Percentiles rank a stretch among this genome's conserved stretches.
These are phyloP conservation scores for Hanseniaspora lachancei DNA, from an alignment of 805 yeast genomes.

Conservation along the genomic window DNA sequence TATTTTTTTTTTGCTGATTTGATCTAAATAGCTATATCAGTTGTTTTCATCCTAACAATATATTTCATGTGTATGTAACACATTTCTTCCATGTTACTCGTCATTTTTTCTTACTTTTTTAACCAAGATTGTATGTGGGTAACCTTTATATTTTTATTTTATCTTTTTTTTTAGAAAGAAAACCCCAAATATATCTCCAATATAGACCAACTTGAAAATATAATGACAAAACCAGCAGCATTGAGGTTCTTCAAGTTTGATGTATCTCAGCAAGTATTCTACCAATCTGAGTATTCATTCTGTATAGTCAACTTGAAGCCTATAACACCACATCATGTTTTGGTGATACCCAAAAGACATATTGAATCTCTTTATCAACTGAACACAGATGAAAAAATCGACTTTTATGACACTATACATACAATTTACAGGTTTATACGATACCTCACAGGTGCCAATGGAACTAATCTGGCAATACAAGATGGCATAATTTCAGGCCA, in stretches of 20 bases:
- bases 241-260: constrained; percentile 25
- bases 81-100: too few species aligned
- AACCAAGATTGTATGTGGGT: too few species aligned
- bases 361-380: constrained; percentile 52
- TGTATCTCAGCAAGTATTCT: constrained; percentile 28
- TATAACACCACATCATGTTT: constrained; percentile 82
- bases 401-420: constrained; percentile 67
- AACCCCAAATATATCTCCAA: too few species aligned
- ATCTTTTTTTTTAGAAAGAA: too few species aligned
- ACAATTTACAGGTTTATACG: constrained; percentile 55
- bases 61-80: too few species aligned
- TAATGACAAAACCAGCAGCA: neutral
- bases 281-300: constrained; percentile 49
- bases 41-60: too few species aligned
- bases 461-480: constrained; percentile 82
- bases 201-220: too few species aligned
- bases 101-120: too few species aligned
- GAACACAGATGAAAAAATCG: constrained; percentile 56
- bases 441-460: constrained; percentile 58
- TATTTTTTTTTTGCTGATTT: too few species aligned
- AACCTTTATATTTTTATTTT: too few species aligned
- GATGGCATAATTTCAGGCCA: constrained; percentile 97
- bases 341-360: constrained; percentile 69
- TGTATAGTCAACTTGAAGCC: constrained; percentile 90
- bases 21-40: too few species aligned